Evolutionary conservation across 768 basidiomycete genomes (phyloP).

Genomic region (Termitomyces sp.): DNA sequence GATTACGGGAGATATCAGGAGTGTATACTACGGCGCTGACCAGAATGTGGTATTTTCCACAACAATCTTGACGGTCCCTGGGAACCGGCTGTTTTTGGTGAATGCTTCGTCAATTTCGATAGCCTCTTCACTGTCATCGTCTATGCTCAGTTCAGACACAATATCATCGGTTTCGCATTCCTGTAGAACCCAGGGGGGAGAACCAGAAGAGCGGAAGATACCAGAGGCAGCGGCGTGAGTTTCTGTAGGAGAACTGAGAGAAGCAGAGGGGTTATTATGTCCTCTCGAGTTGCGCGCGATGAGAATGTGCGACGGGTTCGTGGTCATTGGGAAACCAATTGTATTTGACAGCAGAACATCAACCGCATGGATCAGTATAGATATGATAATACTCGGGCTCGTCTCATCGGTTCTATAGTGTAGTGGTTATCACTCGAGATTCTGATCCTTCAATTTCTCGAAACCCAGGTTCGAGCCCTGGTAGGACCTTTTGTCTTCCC

Average conservation of each 20-base stretch:
- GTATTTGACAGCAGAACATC: no score
- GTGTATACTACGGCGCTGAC: slow-evolving; percentile 40
- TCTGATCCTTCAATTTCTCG: slow-evolving; percentile 30
- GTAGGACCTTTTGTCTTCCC: slow-evolving; percentile 29
- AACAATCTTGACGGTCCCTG: slow-evolving; percentile 87
- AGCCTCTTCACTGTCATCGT: slow-evolving; percentile 61
- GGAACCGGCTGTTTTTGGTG: slow-evolving; percentile 59
- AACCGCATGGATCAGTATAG: no score
- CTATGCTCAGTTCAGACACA: slow-evolving; percentile 63
- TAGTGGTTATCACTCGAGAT: slow-evolving; percentile 24
- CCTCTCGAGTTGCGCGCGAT: slow-evolving; percentile 85
- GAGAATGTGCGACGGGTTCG: slow-evolving; percentile 84
- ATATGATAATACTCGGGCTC: no score
- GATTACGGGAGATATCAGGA: neutral
- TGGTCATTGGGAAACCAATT: slow-evolving; percentile 39
- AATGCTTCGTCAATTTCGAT: slow-evolving; percentile 85
- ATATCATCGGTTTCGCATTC: slow-evolving; percentile 70
- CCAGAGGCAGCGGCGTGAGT: slow-evolving; percentile 86
- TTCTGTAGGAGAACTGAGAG: slow-evolving; percentile 82
- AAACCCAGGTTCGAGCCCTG: slow-evolving; percentile 47
- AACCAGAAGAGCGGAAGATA: slow-evolving; percentile 77
- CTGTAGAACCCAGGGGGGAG: slow-evolving; percentile 77
- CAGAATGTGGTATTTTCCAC: slow-evolving; percentile 90
- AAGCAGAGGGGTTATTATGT: slow-evolving; percentile 69
- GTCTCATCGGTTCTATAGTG: slow-evolving; percentile 37